These are phyloP conservation scores for Calonectria multiphialidica DNA, from an alignment of 2,329 filamentous ascomycete genomes.

Conservation along the genomic window DNA sequence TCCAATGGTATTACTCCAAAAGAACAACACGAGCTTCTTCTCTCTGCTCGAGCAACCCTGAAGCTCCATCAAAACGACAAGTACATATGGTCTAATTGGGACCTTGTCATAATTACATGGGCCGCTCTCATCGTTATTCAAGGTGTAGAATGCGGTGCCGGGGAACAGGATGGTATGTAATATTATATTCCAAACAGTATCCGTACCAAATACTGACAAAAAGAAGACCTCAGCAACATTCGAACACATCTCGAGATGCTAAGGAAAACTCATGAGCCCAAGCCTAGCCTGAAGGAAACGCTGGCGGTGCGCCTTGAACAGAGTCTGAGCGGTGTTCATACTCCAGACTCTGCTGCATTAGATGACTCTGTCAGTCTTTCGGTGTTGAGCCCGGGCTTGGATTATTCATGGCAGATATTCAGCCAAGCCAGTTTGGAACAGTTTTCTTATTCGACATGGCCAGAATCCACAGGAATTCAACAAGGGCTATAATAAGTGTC, in stretches of 20 bases:
- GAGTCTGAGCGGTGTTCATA: slow-evolving; percentile 14
- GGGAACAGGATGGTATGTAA: slow-evolving; percentile 6
- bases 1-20: slow-evolving; percentile 14
- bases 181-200: background rate
- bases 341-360: background rate
- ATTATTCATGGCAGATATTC: slow-evolving; percentile 27
- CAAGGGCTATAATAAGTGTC: background rate
- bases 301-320: slow-evolving; percentile 20
- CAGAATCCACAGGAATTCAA: background rate
- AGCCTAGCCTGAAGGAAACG: slow-evolving; percentile 5
- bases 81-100: slow-evolving; percentile 17
- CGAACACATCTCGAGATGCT: slow-evolving; percentile 21
- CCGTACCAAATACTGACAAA: background rate
- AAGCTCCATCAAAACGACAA: slow-evolving; percentile 17
- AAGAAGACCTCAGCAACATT: slow-evolving; percentile 14
- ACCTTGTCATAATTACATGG: slow-evolving; percentile 20
- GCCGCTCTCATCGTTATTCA: slow-evolving; percentile 18
- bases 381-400: background rate
- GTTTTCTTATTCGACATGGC: slow-evolving; percentile 1
- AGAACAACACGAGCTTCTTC: slow-evolving; percentile 15
- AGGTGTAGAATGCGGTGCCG: slow-evolving; percentile 8
- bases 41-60: slow-evolving; percentile 13
- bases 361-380: background rate
- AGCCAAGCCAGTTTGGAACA: slow-evolving; percentile 19
- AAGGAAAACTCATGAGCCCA: background rate